Evolutionary conservation across 2,329 filamentous ascomycete genomes (phyloP), one percentile per base, ranked within the genome.

Genomic region (Aspergillus terreus): DNA sequence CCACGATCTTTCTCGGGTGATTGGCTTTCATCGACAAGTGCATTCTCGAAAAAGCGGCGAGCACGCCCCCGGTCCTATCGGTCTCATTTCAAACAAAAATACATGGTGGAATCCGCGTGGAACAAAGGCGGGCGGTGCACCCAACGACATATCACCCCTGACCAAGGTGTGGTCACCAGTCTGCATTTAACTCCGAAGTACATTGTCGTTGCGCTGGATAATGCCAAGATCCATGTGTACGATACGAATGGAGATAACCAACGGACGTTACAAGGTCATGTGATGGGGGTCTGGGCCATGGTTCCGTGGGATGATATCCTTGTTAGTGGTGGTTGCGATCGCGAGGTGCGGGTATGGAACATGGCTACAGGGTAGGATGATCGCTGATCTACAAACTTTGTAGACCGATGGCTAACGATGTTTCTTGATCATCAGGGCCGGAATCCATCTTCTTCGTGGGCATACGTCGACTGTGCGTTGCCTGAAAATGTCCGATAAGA

Each of bases 201-300:
- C 73, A 97, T 99, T 64, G 91, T 99, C 44, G 91, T 97, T 57
- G 94, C 94, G 46, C 81, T 99, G 56, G 94, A 99, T 76, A 99
- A 97, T 71, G 92, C 94, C 35, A 95, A 95, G 76, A 99, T 99
- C 43, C 94, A 99, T 71, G 92, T 99, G 23, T 99, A 97, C 67
- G 90, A 97, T 69, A 92, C 90, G 0, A 84, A 94, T 59, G 94
- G 94, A 32, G 86, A 91, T 61, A 85, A 90, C 58, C 85, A 95
- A 62, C 90, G 91, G 68, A 96, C 90, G 2, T 76, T 99, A 25
- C 87, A 94, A 66, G 94, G 94, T 10, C 94, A 99, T 74, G 89
- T 97, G 42, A 99, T 99, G 94, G 94, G 94, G 38, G 94, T 99
- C 17, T 99, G 94, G 94, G 94, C 94, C 45, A 97, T 99, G 92